Base-by-base conservation (phyloP, 208 protist species). In the Leishmania major region DNA sequence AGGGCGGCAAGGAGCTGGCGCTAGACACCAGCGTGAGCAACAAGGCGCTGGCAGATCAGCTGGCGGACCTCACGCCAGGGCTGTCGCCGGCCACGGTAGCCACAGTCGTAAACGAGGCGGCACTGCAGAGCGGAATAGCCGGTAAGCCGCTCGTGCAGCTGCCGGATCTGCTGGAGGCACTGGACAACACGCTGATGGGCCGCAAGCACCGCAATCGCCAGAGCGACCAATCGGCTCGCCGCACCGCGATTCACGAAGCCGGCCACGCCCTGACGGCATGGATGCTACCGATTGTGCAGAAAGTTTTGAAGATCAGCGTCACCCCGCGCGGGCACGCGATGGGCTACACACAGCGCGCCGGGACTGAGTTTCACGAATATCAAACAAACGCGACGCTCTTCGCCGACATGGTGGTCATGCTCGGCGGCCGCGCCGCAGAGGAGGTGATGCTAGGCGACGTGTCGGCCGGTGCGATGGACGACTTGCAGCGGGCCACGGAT, bases 31-130 rank as follows among this genome's bases (percentile, higher is more conserved):
- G 80, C 28, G 85, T 96, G 67, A 92, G 88, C 81, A 96, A 96
- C 83, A 79, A 70, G n/a, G 88, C 83, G 1, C 15, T 86, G 37
- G 84, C 84, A 31, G 69, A 83, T 25, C 78, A 90, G 77, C 84
- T 97, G 53, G 89, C 97, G 22, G 86, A 94, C 64, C 87, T 98
- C 3, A 99, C 98, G 28, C 94, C 96, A 6, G 96, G 96, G 19
- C 81, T 98, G 35, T 96, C 94, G 22, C 96, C 98, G 55, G 99
- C 98, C 31, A 98, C 99, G 69, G 98, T 99, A 79, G 94, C 98
- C 43, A 99, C 99, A 51, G 94, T 99, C 22, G 95, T 97, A 75
- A 99, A 99, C 84, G 98, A 99, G 88, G 98, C 98, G 35, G 98
- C 98, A 49, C 88, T 98, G 77, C 91, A 95, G 82, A 92, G 91